Conservation (phyloP, 192 early-diverging fungal genomes). For the Phlyctochytrium planicorne region DNA sequence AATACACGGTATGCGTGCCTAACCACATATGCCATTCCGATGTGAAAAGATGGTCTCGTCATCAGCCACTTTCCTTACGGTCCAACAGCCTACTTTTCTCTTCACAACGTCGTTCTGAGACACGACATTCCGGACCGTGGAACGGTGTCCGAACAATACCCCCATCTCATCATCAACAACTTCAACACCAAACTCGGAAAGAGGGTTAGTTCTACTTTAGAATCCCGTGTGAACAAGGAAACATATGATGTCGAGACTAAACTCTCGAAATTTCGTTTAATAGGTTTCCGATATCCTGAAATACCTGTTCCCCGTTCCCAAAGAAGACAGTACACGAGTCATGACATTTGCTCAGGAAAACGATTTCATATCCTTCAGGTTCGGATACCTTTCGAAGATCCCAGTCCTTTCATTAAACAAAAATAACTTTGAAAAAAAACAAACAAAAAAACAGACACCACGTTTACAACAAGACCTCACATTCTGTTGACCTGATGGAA, state of each 20-base stretch:
- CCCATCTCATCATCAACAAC: slow-evolving; percentile 95
- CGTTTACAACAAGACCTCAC: slow-evolving; percentile 89
- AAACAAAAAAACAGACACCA: slow-evolving; percentile 78
- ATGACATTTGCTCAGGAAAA: slow-evolving; percentile 97
- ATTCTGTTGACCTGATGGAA: slow-evolving; percentile 91
- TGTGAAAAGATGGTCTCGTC: slow-evolving; percentile 84
- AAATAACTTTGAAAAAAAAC: too few species aligned
- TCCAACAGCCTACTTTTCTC: slow-evolving; percentile 95
- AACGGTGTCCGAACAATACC: slow-evolving; percentile 95
- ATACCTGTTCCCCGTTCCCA: slow-evolving; percentile 97
- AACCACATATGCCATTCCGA: neutral
- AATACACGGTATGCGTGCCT: too few species aligned
- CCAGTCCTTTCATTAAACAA: neutral
- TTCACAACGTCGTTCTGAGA: slow-evolving; percentile 95
- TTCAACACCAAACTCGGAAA: slow-evolving; percentile 86
- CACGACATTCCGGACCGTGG: slow-evolving; percentile 97
- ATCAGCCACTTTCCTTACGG: slow-evolving; percentile 96
- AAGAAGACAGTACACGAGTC: slow-evolving; percentile 90
- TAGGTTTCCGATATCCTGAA: slow-evolving; percentile 85
- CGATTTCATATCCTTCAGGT: slow-evolving; percentile 95
- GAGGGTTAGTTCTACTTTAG: slow-evolving; percentile 48
- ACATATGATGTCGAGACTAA: neutral
- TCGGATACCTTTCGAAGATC: slow-evolving; percentile 1
- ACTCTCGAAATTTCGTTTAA: neutral
- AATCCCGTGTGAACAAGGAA: too few species aligned